Evolutionary conservation across 1,284 basidiomycete genomes (phyloP), one percentile per base, ranked within the genome.

Genomic region (Stereum hirsutum): DNA sequence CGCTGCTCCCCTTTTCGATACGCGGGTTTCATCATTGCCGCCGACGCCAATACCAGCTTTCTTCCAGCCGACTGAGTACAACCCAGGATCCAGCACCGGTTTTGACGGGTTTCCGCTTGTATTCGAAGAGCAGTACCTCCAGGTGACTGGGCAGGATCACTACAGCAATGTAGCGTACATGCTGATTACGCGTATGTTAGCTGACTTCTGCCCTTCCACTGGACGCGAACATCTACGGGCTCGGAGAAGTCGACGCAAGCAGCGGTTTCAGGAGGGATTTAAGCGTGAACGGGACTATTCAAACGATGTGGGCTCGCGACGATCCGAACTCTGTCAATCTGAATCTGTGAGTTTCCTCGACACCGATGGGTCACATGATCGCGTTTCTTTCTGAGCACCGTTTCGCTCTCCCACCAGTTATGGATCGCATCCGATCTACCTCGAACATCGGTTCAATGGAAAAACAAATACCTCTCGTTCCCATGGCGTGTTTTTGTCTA

Each of bases 61-160:
- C 15, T 64, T 73, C 21, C 64, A 63, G 49, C 28, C 68, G 0
- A 57, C 55, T 17, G 74, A 76, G 47, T 66, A n/a, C n/a, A n/a
- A n/a, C n/a, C n/a, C n/a, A n/a, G n/a, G n/a, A n/a, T 66, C 66
- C 25, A 68, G 63, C 11, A 78, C 74, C 1, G 67, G 68, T 3
- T 64, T 82, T 11, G 66, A 76, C 42, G 73, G 67, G 0, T 81
- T 83, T 49, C 71, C 74, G 6, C 66, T 88, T 4, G 72, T 89
- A 14, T 87, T 89, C 52, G 85, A 89, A 55, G 78, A 89, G 51
- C 76, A 78, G 49, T 83, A 81, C 51, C 61, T 83, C 31, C 74
- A 77, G 62, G 60, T 72, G 49, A 28, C 31, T 21, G n/a, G 6
- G 11, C 11, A 17, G n/a, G 17, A 17, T 19, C 35, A 25, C 24